Evolutionary conservation across 352 stramenopile species (phyloP), one percentile per base, ranked within the genome.

Genomic region (Achlya hypogyna): DNA sequence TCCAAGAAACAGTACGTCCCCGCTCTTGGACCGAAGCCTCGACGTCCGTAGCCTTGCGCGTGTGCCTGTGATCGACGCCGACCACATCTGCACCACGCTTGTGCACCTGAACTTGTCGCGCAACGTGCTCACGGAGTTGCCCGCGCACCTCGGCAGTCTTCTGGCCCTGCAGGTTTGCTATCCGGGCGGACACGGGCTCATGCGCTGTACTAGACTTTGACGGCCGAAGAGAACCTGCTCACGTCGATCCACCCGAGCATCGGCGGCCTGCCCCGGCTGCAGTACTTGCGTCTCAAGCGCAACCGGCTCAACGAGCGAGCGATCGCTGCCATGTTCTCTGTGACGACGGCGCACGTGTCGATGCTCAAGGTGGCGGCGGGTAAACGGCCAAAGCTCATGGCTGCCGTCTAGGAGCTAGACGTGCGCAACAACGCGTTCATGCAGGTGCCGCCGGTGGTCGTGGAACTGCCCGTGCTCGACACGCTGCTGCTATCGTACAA

Each of bases 71-170:
- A 22, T 47, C 29, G 58, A 28, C 29, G 58, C 20, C 25, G 12
- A 65, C 18, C 72, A 65, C 12, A 51, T 87, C 22, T 77, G 70
- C 59, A 69, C 69, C 2, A 78, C 78, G 35, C 60, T 92, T 35
- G 83, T 88, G 53, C 81, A 92, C 45, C 62, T 92, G 31, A 83
- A 92, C 74, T 56, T 92, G 12, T 76, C 81, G 31, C 86, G 88
- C 71, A 92, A 92, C 38, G 54, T 77, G 14, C 49, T 92, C 35
- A 83, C 64, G 4, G 74, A 62, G 0, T 70, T 93, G 3, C 81
- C 80, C 27, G 51, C 34, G 29, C 63, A 73, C 16, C 69, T 93
- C 16, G 73, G 74, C n/a, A 69, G 72, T 25, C 75, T 91, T 0
- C 27, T 71, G 1, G 70, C 71, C 5, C 73, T 93, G 5, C 71